Base-by-base conservation (phyloP, 148 eudicot genomes). In the Diospyros lotus region DNA sequence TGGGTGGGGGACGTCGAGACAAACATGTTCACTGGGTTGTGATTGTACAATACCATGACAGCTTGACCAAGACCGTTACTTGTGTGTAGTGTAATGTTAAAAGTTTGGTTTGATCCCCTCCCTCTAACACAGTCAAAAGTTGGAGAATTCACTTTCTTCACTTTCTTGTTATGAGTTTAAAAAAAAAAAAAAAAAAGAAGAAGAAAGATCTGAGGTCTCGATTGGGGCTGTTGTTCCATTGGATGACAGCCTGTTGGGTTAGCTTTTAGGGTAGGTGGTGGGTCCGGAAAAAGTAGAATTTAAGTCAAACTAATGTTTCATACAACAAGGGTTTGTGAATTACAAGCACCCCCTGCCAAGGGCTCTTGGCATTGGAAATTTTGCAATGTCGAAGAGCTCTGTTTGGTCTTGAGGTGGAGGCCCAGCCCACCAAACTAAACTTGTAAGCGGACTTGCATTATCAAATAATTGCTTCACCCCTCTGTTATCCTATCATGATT, bases 391-490 rank as follows among this genome's bases (percentile, higher is more conserved):
- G 28, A 63, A 15, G 46, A 70, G 41, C 3, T 70, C 18, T 7
- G 15, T 70, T 39, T 14, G 73, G n/a, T 12, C 28, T 41, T 1
- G 73, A 2, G 46, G 62, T 42, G 63, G 74, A 63, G 74, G 11
- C 74, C 74, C 4, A 14, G 41, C 56, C 15, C 40, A 41, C 51
- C 66, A 63, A 63, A 71, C 9, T 58, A 14, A 15, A 39, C 45
- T 70, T 70, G 58, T 54, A 40, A 53, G 73, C 61, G 55, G 74
- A 55, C 73, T 40, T 15, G 74, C n/a, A 15, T 55, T 54, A 39
- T 38, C 48, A 54, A 41, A 41, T 69, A 45, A 69, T 28, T 28
- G 28, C 28, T 28, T 28, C 28, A 28, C 28, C 28, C 28, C 28
- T 28, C 28, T 28, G 0, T 28, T 28, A 28, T 28, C 28, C 28